Base-by-base conservation (phyloP, 306 rosid genomes). In the Rubus parviflorus region DNA sequence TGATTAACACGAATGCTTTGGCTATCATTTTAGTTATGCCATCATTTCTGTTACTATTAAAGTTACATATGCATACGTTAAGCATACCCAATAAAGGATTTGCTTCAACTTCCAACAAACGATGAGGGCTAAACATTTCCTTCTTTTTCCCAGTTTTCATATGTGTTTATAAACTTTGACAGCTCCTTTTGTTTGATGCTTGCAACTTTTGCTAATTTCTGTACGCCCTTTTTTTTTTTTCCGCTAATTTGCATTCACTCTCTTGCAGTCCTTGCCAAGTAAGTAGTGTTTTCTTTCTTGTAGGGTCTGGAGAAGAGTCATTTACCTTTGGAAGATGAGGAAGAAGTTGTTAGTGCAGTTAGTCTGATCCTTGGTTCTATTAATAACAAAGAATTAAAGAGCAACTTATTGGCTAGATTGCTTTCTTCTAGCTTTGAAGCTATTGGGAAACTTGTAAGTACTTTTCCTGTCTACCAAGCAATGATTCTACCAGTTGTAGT, bases 281-380 rank as follows among this genome's bases (percentile, higher is more conserved):
- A 56, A 79, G 64, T 77, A 11, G 69, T 66, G 58, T 75, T 51
- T 65, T 49, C 40, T 66, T 68, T 70, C 63, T 42, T 79, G 60
- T 79, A 94, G 98, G 90, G 88, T 66, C 75, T 94, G 89, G 96
- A 90, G 68, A 90, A 90, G 84, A 86, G 92, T 88, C 88, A 87
- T 86, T 88, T 94, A 38, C 84, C 97, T 79, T 79, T 92, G 88
- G 97, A 94, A 87, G 96, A 92, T 30, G 98, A 94, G 88, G 98
- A 92, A 83, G 98, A 94, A 86, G 91, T 94, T 72, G 88, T 94
- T 80, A 87, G 89, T 72, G 97, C 97, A 49, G 83, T 94, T 78
- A 90, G 97, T 84, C 82, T 86, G 80, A 84, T 94, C 71, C 92
- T 94, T 80, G 89, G 97, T 76, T 92, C 97, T 66, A 83, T 94